Evolutionary conservation across 2,329 filamentous ascomycete genomes (phyloP).

Genomic region (Neonectria coccinea): DNA sequence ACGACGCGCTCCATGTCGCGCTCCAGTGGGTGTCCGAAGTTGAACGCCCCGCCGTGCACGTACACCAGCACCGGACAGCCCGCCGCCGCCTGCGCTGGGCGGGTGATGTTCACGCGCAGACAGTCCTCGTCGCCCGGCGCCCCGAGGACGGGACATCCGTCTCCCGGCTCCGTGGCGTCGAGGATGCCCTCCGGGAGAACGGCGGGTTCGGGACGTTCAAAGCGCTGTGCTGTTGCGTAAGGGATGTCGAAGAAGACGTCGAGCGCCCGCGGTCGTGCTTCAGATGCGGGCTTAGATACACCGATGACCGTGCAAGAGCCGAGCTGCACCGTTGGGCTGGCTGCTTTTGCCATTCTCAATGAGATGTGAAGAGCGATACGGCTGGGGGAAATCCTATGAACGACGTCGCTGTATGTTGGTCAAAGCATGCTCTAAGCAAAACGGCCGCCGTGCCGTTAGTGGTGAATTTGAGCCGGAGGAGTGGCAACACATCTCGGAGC

Average conservation of each 20-base stretch:
- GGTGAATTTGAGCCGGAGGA: not conserved
- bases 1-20: slow-evolving; percentile 73
- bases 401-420: not conserved
- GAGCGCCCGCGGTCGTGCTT: slow-evolving; percentile 54
- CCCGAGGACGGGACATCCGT: slow-evolving; percentile 8
- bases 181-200: slow-evolving; percentile 35
- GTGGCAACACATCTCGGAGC: slow-evolving; percentile 19
- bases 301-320: slow-evolving; percentile 43
- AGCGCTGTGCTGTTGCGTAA: slow-evolving; percentile 62
- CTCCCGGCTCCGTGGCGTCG: slow-evolving; percentile 53
- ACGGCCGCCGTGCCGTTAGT: not conserved
- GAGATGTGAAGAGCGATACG: not conserved
- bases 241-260: slow-evolving; percentile 64
- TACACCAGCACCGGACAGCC: slow-evolving; percentile 65
- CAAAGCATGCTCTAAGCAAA: not conserved
- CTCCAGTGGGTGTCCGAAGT: slow-evolving; percentile 64
- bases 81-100: slow-evolving; percentile 47
- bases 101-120: slow-evolving; percentile 64
- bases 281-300: slow-evolving; percentile 35
- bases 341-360: not conserved
- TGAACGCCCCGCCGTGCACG: slow-evolving; percentile 73
- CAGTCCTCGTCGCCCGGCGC: slow-evolving; percentile 58
- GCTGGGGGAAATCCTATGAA: no score
- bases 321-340: slow-evolving; percentile 31
- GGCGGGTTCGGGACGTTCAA: slow-evolving; percentile 51